Conservation (phyloP, 331 rosid genomes). For the Erythrophleum ivorense region DNA sequence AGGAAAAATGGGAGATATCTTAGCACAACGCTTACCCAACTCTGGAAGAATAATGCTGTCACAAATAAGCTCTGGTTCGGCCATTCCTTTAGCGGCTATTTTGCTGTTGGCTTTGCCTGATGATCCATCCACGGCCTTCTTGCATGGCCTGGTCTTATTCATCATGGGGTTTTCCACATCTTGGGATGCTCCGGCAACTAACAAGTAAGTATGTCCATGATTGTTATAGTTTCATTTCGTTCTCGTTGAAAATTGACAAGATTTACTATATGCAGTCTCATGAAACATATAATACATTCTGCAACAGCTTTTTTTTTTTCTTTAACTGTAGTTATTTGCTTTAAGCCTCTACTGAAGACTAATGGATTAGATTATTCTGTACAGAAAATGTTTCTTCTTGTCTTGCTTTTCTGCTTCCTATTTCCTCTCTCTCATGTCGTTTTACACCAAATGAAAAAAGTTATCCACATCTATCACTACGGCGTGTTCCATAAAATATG, state of each 20-base stretch:
- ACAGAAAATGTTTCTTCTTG: not conserved
- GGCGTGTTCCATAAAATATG: too few relatives aligned
- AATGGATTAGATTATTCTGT: not conserved
- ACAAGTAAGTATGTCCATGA: constrained; percentile 54
- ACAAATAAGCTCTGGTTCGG: constrained; percentile 73
- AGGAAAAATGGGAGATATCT: constrained; percentile 75
- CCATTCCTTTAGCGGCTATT: constrained; percentile 69
- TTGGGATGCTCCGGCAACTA: constrained; percentile 77
- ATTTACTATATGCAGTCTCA: too few relatives aligned
- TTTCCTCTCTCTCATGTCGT: too few relatives aligned
- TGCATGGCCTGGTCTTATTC: constrained; percentile 59
- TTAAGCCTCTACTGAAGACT: not conserved
- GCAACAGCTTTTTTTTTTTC: too few relatives aligned
- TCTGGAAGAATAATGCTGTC: constrained; percentile 70
- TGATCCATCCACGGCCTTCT: constrained; percentile 61
- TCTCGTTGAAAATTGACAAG: too few relatives aligned
- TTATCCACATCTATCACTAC: too few relatives aligned
- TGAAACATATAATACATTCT: too few relatives aligned
- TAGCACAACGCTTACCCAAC: constrained; percentile 62
- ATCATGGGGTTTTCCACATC: constrained; percentile 63
- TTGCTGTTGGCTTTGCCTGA: constrained; percentile 67
- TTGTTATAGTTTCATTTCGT: too few relatives aligned
- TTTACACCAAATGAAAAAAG: too few relatives aligned
- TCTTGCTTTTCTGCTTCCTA: too few relatives aligned
- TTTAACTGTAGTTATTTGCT: not conserved